Evolutionary conservation across 371 early-diverging fungal species (phyloP).

Genomic region (Astathelohania contejeani): DNA sequence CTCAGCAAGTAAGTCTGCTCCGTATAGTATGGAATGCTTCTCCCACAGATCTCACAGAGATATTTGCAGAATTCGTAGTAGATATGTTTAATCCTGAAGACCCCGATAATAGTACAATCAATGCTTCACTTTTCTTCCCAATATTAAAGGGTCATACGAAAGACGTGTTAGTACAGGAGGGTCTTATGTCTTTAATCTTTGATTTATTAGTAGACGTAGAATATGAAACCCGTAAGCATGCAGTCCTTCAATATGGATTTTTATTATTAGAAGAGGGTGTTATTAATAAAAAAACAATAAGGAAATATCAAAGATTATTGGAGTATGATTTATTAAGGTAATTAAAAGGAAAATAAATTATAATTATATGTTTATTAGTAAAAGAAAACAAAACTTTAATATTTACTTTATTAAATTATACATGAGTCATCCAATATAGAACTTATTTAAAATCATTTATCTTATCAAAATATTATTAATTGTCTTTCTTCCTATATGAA

Average conservation of each 20-base stretch:
- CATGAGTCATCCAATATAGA: too few species aligned
- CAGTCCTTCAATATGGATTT: slow-evolving; percentile 23
- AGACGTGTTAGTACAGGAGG: slow-evolving; percentile 14
- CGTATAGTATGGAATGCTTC: slow-evolving; percentile 42
- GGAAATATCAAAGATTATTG: slow-evolving; percentile 11
- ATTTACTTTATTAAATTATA: too few species aligned
- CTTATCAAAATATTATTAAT: too few species aligned
- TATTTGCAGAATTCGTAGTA: slow-evolving; percentile 35
- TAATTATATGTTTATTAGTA: too few species aligned
- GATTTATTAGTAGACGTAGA: slow-evolving; percentile 6
- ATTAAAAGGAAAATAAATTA: too few species aligned
- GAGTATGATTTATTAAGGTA: slow-evolving; percentile 8
- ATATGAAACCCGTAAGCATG: slow-evolving; percentile 3
- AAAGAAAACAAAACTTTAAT: too few species aligned
- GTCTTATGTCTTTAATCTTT: slow-evolving; percentile 7
- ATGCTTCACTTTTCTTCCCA: slow-evolving; percentile 20
- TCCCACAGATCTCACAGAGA: slow-evolving; percentile 27
- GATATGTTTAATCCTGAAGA: slow-evolving; percentile 17
- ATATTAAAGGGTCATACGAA: slow-evolving; percentile 6
- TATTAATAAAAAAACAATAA: slow-evolving; percentile 12
- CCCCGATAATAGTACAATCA: slow-evolving; percentile 19
- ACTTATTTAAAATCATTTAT: too few species aligned
- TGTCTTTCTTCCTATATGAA: too few species aligned
- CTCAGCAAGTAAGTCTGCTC: slow-evolving; percentile 28
- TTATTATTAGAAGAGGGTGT: slow-evolving; percentile 27